phyloP scores from a whole-genome alignment of 352 stramenopile genomes.

The Pythium dissimile region DNA sequence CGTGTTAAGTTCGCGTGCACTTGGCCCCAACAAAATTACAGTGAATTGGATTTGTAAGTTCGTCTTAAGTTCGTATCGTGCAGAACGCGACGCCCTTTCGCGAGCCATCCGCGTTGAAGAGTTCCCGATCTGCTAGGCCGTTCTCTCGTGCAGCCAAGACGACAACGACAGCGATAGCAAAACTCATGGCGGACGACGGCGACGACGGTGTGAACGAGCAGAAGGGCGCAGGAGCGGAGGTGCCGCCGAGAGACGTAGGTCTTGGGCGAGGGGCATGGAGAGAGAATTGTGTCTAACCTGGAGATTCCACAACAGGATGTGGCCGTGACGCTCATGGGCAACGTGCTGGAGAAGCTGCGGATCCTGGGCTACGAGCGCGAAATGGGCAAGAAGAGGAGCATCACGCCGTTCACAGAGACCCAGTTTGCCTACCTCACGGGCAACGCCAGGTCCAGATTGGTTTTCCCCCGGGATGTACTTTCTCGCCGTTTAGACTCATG shows the following conservation, averaged over 20 bases:
- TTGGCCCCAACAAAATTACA: constrained; percentile 16
- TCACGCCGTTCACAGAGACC: constrained; percentile 62
- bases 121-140: too few species aligned
- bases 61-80: too few species aligned
- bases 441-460: constrained; percentile 57
- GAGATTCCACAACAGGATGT: constrained; percentile 41
- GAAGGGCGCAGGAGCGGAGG: constrained; percentile 24
- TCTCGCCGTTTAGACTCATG: background rate
- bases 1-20: constrained; percentile 19
- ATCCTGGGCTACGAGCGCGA: constrained; percentile 79
- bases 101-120: background rate
- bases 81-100: constrained; percentile 11
- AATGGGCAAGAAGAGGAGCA: constrained; percentile 70
- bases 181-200: constrained; percentile 29
- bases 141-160: too few species aligned
- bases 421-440: constrained; percentile 60
- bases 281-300: background rate
- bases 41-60: too few species aligned
- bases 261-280: background rate
- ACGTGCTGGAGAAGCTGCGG: constrained; percentile 80
- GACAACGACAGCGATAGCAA: constrained; percentile 1
- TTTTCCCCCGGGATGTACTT: background rate
- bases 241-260: constrained; percentile 27
- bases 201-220: constrained; percentile 26
- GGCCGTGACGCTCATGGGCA: constrained; percentile 77